Percentiles rank a stretch among this genome's conserved stretches.
phyloP scores from a whole-genome alignment of 2,329 filamentous ascomycete genomes.

The Fusarium albidum region DNA sequence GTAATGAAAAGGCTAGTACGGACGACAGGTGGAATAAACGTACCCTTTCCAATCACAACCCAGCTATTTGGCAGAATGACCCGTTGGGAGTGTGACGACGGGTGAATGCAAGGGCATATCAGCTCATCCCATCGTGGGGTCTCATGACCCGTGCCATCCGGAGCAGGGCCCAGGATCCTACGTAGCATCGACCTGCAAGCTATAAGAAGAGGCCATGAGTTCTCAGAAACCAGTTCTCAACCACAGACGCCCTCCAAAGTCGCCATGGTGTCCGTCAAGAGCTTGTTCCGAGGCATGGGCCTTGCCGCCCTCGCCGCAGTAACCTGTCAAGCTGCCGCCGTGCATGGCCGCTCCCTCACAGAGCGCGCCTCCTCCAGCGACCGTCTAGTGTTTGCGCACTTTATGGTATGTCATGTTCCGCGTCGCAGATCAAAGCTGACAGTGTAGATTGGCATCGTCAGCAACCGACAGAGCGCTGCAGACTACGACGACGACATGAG shows the following conservation, averaged over 20 bases:
- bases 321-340: constrained; percentile 7
- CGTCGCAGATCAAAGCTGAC: background rate
- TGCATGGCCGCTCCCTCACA: constrained; percentile 6
- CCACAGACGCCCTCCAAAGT: background rate
- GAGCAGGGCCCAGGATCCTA: too few relatives aligned
- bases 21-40: background rate
- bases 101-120: background rate
- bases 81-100: background rate
- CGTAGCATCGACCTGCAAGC: too few relatives aligned
- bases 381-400: constrained; percentile 29
- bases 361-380: constrained; percentile 24
- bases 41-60: constrained; percentile 1
- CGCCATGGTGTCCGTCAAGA: constrained; percentile 17
- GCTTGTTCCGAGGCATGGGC: constrained; percentile 12
- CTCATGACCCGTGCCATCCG: background rate
- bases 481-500: constrained; percentile 59
- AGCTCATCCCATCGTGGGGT: background rate
- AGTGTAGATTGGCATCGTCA: constrained; percentile 53
- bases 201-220: too few relatives aligned
- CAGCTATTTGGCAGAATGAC: background rate
- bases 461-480: constrained; percentile 49
- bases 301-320: constrained; percentile 12
- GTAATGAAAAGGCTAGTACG: too few relatives aligned
- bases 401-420: constrained; percentile 13
- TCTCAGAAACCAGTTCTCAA: background rate